Evolutionary conservation across 148 eudicot genomes (phyloP), one percentile per base, ranked within the genome.

Genomic region (Rhododendron mucronatum): DNA sequence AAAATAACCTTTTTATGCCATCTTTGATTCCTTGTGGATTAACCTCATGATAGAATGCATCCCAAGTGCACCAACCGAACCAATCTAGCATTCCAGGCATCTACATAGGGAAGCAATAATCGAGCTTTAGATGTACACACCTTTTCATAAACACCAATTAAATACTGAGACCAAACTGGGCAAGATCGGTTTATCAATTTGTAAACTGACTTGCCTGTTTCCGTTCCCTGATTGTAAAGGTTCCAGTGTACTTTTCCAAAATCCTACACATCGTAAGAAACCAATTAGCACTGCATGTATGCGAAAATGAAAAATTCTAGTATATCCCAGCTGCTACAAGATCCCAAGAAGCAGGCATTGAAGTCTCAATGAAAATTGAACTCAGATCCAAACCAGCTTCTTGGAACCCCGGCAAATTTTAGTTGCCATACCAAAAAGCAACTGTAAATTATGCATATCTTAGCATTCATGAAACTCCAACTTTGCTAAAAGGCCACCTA

Each of bases 11-110:
- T 84, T 84, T 71, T 28, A 91, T 81, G 47, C 92, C 90, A n/a
- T 87, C 89, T 83, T n/a, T 87, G 61, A 90, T 89, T 85, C 90
- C 92, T 84, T 85, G 84, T 53, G 92, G 90, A 86, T 87, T 85
- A 10, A 91, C 92, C 50, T 89, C 90, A 0, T 45, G 80, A 53
- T 91, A 88, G 83, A 91, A 91, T 45, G 91, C 92, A 86, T 89
- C 92, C 92, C 92, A 91, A 5, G 92, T 91, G 81, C 92, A 91
- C 92, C 91, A 91, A 79, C 92, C 92, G 53, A 91, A 91, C 55
- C 86, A 89, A 83, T 91, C 91, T 71, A 91, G 83, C 85, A 89
- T 89, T 74, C 90, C 92, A 13, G 91, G 92, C 81, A 77, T 84
- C 92, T 91, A 33, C 55, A 86, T 28, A 2, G 50, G 76, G 63